Conservation (phyloP, 2,329 filamentous ascomycete species). For the Xylariaceae sp. region DNA sequence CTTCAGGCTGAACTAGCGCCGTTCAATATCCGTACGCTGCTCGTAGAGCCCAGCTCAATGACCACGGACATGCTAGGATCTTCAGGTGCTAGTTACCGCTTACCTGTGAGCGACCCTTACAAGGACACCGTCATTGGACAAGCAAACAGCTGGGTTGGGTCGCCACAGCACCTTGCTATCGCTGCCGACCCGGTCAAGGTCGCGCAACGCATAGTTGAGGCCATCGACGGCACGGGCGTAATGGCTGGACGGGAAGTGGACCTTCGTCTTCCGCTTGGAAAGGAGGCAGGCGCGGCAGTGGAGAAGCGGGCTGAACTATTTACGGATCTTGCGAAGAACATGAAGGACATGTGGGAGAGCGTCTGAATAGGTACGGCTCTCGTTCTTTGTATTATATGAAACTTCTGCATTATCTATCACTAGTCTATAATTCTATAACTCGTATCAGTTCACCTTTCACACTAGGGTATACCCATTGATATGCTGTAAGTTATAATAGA, state of each 20-base stretch:
- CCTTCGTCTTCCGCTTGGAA: conserved; percentile 16
- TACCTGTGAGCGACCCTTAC: conserved; percentile 25
- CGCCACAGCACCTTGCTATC: not conserved
- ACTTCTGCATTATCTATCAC: not conserved
- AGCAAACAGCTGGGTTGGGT: conserved; percentile 1
- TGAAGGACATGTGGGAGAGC: conserved; percentile 17
- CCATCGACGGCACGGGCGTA: conserved; percentile 29
- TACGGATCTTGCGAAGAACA: conserved; percentile 1
- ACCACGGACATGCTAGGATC: conserved; percentile 26
- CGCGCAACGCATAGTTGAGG: conserved; percentile 29
- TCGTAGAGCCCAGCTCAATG: conserved; percentile 29
- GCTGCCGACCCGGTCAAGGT: conserved; percentile 15
- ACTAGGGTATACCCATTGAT: too few relatives aligned
- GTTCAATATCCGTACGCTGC: conserved; percentile 31
- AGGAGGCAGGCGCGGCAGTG: conserved; percentile 8
- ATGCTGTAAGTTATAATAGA: too few relatives aligned
- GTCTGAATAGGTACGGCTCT: conserved; percentile 1
- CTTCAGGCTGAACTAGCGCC: conserved; percentile 28
- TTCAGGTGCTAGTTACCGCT: conserved; percentile 14
- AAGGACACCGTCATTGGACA: conserved; percentile 20
- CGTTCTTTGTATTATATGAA: not conserved
- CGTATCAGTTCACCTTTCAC: too few relatives aligned
- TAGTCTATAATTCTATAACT: too few relatives aligned
- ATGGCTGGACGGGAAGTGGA: conserved; percentile 23
- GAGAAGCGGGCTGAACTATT: conserved; percentile 9